Percentiles rank a stretch among this genome's conserved stretches.
Conservation (phyloP, 352 stramenopile species). For the Pythium plurisporium region DNA sequence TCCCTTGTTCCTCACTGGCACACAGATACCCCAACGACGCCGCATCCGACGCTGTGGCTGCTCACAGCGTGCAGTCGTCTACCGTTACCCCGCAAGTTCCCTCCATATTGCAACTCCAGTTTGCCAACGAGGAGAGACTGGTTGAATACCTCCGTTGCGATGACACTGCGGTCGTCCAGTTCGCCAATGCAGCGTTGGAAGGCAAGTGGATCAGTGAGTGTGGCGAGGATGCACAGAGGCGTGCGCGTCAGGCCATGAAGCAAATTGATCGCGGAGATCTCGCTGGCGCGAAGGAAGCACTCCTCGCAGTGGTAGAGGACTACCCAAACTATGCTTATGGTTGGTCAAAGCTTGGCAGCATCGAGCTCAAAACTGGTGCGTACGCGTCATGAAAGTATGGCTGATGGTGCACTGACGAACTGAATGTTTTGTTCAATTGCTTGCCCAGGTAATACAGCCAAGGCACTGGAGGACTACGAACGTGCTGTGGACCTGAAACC, state of each 20-base stretch:
- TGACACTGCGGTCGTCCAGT: conserved; percentile 67
- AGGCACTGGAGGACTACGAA: conserved; percentile 55
- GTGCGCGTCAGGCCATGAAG: conserved; percentile 38
- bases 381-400: too few species aligned
- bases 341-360: conserved; percentile 71
- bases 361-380: conserved; percentile 53
- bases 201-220: conserved; percentile 67
- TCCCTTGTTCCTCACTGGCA: conserved; percentile 59
- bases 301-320: conserved; percentile 42
- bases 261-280: conserved; percentile 40
- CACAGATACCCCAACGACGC: conserved; percentile 57
- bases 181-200: conserved; percentile 63
- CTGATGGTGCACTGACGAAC: too few species aligned
- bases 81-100: conserved; percentile 15
- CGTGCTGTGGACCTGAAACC: conserved; percentile 62
- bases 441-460: conserved; percentile 45
- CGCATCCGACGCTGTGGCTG: neutral
- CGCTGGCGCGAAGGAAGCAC: conserved; percentile 33
- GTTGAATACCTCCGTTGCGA: conserved; percentile 60
- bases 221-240: conserved; percentile 34
- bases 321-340: conserved; percentile 61
- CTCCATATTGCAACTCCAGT: conserved; percentile 74
- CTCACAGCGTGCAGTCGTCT: neutral
- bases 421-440: too few species aligned
- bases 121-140: conserved; percentile 57